Conservation (phyloP, 768 basidiomycete species). For the Tylopilus balloui region DNA sequence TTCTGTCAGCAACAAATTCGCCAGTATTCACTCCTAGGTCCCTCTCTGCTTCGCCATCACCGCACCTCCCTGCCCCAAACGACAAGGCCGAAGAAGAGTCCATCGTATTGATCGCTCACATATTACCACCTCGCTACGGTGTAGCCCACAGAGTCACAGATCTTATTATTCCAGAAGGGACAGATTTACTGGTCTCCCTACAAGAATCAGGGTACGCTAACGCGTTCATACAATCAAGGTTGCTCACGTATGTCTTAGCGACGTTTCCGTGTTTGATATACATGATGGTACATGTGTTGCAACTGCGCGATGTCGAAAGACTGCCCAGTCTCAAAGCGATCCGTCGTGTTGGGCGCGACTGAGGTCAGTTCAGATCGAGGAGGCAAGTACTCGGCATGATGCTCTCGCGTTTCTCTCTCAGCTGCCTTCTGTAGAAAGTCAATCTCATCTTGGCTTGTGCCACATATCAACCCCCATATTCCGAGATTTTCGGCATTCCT, state of each 20-base stretch:
- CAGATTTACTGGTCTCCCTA: slow-evolving; percentile 46
- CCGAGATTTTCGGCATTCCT: slow-evolving; percentile 21
- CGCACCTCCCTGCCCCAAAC: slow-evolving; percentile 8
- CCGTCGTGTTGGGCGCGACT: slow-evolving; percentile 21
- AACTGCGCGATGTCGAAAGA: slow-evolving; percentile 11
- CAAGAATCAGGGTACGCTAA: slow-evolving; percentile 60
- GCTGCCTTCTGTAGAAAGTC: slow-evolving; percentile 10
- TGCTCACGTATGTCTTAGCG: slow-evolving; percentile 33
- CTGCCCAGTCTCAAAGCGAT: slow-evolving; percentile 1
- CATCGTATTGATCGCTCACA: slow-evolving; percentile 27
- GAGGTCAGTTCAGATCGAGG: slow-evolving; percentile 18
- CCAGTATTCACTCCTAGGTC: slow-evolving; percentile 37
- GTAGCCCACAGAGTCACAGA: slow-evolving; percentile 39
- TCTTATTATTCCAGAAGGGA: slow-evolving; percentile 43
- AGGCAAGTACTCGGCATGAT: slow-evolving; percentile 7
- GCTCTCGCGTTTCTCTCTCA: not conserved
- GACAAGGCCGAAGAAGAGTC: slow-evolving; percentile 17
- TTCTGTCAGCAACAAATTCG: slow-evolving; percentile 45
- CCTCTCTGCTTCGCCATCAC: slow-evolving; percentile 38
- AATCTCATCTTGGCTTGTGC: slow-evolving; percentile 46
- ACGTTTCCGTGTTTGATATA: slow-evolving; percentile 49
- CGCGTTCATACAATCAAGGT: not conserved
- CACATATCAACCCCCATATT: slow-evolving; percentile 21
- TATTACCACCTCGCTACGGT: slow-evolving; percentile 46
- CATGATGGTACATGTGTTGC: slow-evolving; percentile 46